Evolutionary conservation across 805 yeast species (phyloP).

Genomic region (Starmerella roubikii): DNA sequence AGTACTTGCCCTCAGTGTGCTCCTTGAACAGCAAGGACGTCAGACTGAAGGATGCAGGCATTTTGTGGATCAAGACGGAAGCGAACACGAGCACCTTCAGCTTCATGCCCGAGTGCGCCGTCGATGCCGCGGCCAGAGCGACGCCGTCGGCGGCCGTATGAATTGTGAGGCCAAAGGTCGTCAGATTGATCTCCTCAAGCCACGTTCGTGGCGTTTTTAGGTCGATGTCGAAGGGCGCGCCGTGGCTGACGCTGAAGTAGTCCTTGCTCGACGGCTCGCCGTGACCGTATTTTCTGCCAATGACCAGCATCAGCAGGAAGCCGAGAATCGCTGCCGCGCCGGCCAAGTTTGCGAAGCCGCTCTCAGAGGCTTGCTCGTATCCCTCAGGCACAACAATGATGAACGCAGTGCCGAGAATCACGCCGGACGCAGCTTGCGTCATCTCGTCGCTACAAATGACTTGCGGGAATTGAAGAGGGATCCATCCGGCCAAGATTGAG

Average conservation of each 20-base stretch:
- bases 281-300: conserved; percentile 29
- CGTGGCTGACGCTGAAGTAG: too few species aligned
- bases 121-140: conserved; percentile 43
- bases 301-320: conserved; percentile 38
- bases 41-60: conserved; percentile 63
- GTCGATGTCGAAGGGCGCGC: neutral
- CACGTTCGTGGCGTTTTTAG: conserved; percentile 4
- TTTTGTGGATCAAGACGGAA: conserved; percentile 55
- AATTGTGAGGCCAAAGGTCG: conserved; percentile 47
- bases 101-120: conserved; percentile 29
- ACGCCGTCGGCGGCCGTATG: conserved; percentile 65
- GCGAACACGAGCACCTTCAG: conserved; percentile 37
- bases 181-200: conserved; percentile 27
- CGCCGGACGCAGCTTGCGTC: conserved; percentile 44
- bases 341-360: conserved; percentile 19
- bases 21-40: conserved; percentile 35
- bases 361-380: conserved; percentile 28
- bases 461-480: conserved; percentile 15
- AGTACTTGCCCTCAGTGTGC: conserved; percentile 20
- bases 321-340: conserved; percentile 35
- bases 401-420: conserved; percentile 47
- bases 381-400: conserved; percentile 57
- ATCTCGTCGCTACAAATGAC: conserved; percentile 18
- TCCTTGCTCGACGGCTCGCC: neutral
- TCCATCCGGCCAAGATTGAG: conserved; percentile 19